Percentiles rank a stretch among this genome's conserved stretches.
Conservation (phyloP, 495 filamentous ascomycete species). For the Tuber borchii region DNA sequence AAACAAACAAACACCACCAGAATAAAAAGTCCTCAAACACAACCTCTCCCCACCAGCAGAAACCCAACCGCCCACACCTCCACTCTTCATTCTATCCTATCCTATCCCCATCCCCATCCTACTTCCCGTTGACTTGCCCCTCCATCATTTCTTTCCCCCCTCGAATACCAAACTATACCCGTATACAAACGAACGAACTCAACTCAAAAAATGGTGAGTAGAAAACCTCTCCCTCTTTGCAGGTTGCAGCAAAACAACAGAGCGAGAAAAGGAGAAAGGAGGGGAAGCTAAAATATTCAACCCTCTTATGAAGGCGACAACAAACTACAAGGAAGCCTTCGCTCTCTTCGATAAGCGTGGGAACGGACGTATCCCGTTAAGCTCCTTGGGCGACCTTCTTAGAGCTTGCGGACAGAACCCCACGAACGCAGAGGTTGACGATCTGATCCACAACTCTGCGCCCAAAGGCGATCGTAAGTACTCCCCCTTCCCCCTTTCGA, state of each 20-base stretch:
- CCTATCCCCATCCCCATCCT: neutral
- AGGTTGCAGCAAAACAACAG: neutral
- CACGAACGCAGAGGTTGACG: slow-evolving; percentile 80
- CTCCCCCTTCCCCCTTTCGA: neutral
- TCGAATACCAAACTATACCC: neutral
- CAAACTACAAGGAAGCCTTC: slow-evolving; percentile 99
- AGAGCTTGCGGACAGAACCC: slow-evolving; percentile 97
- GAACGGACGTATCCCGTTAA: slow-evolving; percentile 76
- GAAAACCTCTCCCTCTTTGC: neutral
- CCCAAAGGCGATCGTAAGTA: slow-evolving; percentile 82
- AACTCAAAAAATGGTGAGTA: neutral
- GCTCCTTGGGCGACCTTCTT: slow-evolving; percentile 84
- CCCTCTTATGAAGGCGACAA: slow-evolving; percentile 67
- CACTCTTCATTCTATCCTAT: neutral
- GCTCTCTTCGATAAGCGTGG: slow-evolving; percentile 98
- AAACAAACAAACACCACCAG: slow-evolving; percentile 4
- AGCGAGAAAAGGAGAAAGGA: neutral
- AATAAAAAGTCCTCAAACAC: neutral
- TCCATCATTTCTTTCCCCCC: neutral
- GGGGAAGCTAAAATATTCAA: neutral
- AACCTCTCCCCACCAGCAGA: neutral
- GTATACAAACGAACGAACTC: neutral
- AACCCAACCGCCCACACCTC: neutral
- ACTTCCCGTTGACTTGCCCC: neutral
- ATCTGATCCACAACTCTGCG: slow-evolving; percentile 65